Base-by-base conservation (phyloP, 2,329 filamentous ascomycete genomes). In the Talaromyces sp. region DNA sequence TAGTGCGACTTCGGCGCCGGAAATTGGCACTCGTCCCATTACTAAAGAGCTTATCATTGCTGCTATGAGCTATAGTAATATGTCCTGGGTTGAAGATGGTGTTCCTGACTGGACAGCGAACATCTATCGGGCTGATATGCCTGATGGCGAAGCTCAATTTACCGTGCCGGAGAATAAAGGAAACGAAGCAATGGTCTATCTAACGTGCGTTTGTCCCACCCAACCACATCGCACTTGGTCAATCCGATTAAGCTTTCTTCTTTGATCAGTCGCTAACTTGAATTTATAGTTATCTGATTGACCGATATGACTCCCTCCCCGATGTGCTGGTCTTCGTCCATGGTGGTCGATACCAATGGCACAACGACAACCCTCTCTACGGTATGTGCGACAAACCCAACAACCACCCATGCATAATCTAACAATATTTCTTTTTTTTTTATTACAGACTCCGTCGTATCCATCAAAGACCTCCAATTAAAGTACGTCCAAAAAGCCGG, bases 171-270 rank as follows among this genome's bases (percentile, higher is more conserved):
- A 65, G 43, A 80, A 80, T 58, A 79, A 79, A 60, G 77, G 77
- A 0, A 68, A 76, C 35, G 78, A 80, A 58, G 75, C 72, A 17
- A 80, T 80, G 77, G 77, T 75, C 1, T 80, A 78, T 57, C 56
- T 80, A 47, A 79, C 75, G 73, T 78, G 65, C 11, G 52, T 33
- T 24, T 40, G n/a, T n/a, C n/a, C n/a, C n/a, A n/a, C n/a, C n/a
- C n/a, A n/a, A n/a, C n/a, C n/a, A n/a, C n/a, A n/a, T n/a, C n/a
- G n/a, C n/a, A n/a, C n/a, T n/a, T n/a, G n/a, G n/a, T n/a, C n/a
- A n/a, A n/a, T n/a, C n/a, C n/a, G n/a, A n/a, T n/a, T n/a, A n/a
- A n/a, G n/a, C n/a, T n/a, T n/a, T n/a, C n/a, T n/a, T n/a, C n/a
- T n/a, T n/a, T n/a, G n/a, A n/a, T n/a, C n/a, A n/a, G n/a, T n/a